Evolutionary conservation across 1,139 yeast species (phyloP), one percentile per base, ranked within the genome.

Genomic region (Suhomyces terraborum): DNA sequence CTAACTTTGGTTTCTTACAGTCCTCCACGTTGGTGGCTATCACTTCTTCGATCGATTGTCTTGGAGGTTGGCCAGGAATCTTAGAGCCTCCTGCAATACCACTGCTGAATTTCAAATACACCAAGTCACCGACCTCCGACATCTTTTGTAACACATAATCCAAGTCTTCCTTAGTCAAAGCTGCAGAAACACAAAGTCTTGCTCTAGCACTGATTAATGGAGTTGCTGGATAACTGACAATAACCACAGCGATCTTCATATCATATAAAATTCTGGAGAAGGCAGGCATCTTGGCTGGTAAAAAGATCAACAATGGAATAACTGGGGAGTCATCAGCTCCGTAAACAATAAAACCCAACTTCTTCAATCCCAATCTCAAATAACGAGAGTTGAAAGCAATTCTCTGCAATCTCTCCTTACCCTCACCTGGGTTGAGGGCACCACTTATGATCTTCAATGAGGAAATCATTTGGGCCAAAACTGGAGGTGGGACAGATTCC

Each of bases 281-380:
- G 0, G 94, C 91, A 12, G 96, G 94, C 96, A 93, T 88, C 63
- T 89, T 91, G 23, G 94, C 82, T 24, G 98, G 98, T 42, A 88
- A 81, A 59, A 84, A 93, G 47, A 91, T 68, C 61, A 94, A 73
- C 47, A 93, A 65, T 24, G 98, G 98, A 42, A 93, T 82, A 43
- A 93, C 96, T 1, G 99, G 99, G 35, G 96, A 88, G 64, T 94
- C 98, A 51, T 93, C 97, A 47, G 88, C 88, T 50, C 99, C 98
- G 54, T 83, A 85, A 36, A 89, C 94, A 58, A 89, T 89, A 62
- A 89, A 93, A 1, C 99, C 99, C 48, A 93, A 71, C 61, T 89
- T 83, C 62, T 87, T 88, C 57, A 93, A 76, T 43, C 97, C 99
- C 36, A 89, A 72, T 59, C 98, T 80, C 47, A 93, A 72, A 65